Evolutionary conservation across 2,329 filamentous ascomycete genomes (phyloP), one percentile per base, ranked within the genome.

Genomic region (Drechslerella coelobrocha): DNA sequence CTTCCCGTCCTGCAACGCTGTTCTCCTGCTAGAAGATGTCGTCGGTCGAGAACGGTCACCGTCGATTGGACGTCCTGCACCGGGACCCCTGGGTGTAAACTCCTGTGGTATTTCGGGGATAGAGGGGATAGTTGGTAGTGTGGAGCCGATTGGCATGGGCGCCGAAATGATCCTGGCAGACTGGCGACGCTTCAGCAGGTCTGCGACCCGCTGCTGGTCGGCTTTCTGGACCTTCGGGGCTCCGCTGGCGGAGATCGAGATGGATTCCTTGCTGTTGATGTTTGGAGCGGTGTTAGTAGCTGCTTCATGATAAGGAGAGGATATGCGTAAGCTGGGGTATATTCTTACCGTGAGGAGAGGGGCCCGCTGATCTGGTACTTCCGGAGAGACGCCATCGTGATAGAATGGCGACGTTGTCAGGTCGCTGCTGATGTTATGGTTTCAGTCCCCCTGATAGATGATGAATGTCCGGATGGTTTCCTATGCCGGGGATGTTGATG

Each of bases 171-270:
- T 96, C 71, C 93, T 88, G 43, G 92, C 92, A 39, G 94, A 97
- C 80, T 97, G 99, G 75, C 94, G 84, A 75, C 92, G 86, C 81
- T 97, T 97, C 68, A 99, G 92, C 59, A 97, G 83, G 78, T 99
- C 93, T 17, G 86, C 85, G 43, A 87, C 88, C 75, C 85, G 83
- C 51, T 76, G 68, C 45, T 75, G 74, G 55, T 76, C 75, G 10
- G 73, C 62, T 54, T 65, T 72, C 12, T 73, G 72, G 34, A 75
- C 59, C 48, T 75, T 74, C 21, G 73, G 66, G 12, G 72, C 27
- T 10, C 34, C 54, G 5, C 47, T 68, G 27, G 43, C 61, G 8
- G 62, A 59, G 9, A 72, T 66, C 41, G 41, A 45, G 12, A 71
- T 56, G 7, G 56, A 26, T 12, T 65, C 57, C 31, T 61, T 61